Base-by-base conservation (phyloP, 2,329 filamentous ascomycete species). In the Cercospora sp. region DNA sequence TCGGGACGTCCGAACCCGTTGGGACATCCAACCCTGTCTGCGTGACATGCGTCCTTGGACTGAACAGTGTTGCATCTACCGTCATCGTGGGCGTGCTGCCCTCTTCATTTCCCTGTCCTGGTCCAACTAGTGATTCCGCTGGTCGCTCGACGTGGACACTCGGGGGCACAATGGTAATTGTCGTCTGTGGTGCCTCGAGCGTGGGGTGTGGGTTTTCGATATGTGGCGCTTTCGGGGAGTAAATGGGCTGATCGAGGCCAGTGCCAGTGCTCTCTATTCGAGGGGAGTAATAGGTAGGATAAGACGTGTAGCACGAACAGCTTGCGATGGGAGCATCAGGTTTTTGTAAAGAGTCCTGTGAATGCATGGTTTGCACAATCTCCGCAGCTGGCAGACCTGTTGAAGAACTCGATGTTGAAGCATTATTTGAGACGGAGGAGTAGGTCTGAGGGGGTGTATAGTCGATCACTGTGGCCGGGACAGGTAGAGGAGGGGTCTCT, bases 1-100 rank as follows among this genome's bases (percentile, higher is more conserved):
- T 61, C 1, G 64, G 64, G 5, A 62, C 58, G n/a, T 37, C 30
- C 49, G 34, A 18, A 1, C 13, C 49, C 43, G 45, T 61, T 1
- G 64, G 64, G 16, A 62, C 64, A 21, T 37, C 43, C 49, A 62
- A 26, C 2, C 10, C n/a, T 13, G 63, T 61, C 26, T 61, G 30
- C 18, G 58, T 61, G 24, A 66, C 37, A 40, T 61, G 57, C 57
- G 45, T 55, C 8, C 57, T 66, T 1, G 57, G 64, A n/a, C 57
- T 61, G 34, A 61, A 66, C 21, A 53, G 26, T 9, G 64, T 61
- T 10, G 32, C 26, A 30, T 43, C 64, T 51, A 24, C 40, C 6
- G 53, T 58, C 24, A 10, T 58, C 28, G 26, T 26, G 4, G 53
- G 13, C 18, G 26, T 24, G 21, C 45, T 51, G 21, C 45, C 26